These are phyloP conservation scores for bread wheat (Triticum aestivum) DNA, from an alignment of 176 grass and related monocot species.

Conservation along the genomic window IWGSC_CS_RefSeq_v2.1 NC_057808.1:273036345-273036844, in stretches of 20 bases:
- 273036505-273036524: slow-evolving; percentile 21
- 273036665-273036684: not conserved
- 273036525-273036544: slow-evolving; percentile 23
- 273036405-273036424: slow-evolving; percentile 80
- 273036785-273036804: not conserved
- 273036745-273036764: not conserved
- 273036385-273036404: not conserved
- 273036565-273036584: not conserved
- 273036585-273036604: not conserved
- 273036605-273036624: slow-evolving; percentile 4
- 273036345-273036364: slow-evolving; percentile 21
- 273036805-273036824: not conserved
- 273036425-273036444: slow-evolving; percentile 83
- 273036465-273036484: slow-evolving; percentile 77
- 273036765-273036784: not conserved
- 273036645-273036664: not conserved
- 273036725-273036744: not conserved
- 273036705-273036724: slow-evolving; percentile 8
- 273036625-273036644: not conserved
- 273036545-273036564: slow-evolving; percentile 2
- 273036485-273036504: slow-evolving; percentile 66
- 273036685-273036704: not conserved
- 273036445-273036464: slow-evolving; percentile 89
- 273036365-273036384: not conserved
- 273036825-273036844: not conserved